Percentiles rank a stretch among this genome's conserved stretches.
Evolutionary conservation across 1,284 basidiomycete species (phyloP).

Genomic region (Fomitopsis pinicola): DNA sequence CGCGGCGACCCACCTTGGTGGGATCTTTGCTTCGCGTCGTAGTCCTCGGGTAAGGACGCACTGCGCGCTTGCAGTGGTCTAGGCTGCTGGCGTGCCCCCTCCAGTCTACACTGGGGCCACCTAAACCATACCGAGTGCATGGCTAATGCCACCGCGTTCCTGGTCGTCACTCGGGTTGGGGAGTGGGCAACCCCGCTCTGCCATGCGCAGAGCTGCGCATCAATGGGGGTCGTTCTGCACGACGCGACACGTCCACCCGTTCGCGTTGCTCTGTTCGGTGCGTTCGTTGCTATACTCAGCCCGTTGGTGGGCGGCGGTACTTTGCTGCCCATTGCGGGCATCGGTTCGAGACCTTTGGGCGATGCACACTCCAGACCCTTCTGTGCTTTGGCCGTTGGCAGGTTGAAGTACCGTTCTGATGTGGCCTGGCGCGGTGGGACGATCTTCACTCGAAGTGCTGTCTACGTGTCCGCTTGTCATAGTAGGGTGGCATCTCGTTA

Average conservation of each 20-base stretch:
- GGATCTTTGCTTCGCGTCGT: not conserved
- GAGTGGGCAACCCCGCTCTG: not conserved
- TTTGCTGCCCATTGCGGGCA: not conserved
- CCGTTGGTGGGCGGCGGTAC: not conserved
- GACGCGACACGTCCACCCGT: not conserved
- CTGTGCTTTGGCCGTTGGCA: not conserved
- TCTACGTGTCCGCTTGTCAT: not conserved
- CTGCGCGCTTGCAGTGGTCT: not conserved
- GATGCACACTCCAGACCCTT: not conserved
- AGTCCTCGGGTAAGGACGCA: not conserved
- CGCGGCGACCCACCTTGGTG: not conserved
- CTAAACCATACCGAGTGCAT: not conserved
- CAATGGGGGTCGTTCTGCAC: not conserved
- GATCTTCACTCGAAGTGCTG: not conserved
- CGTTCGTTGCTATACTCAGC: not conserved
- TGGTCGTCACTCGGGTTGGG: not conserved
- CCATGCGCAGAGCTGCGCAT: not conserved
- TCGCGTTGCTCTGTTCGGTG: not conserved
- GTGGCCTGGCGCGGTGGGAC: not conserved
- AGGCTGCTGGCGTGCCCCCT: not conserved
- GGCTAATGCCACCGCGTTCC: not conserved
- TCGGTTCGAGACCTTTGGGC: not conserved
- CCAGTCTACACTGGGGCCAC: not conserved
- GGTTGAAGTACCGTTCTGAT: not conserved
- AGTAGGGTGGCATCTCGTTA: no score